Evolutionary conservation across 805 yeast species (phyloP), one percentile per base, ranked within the genome.

Genomic region (Cyberlindnera maritima): DNA sequence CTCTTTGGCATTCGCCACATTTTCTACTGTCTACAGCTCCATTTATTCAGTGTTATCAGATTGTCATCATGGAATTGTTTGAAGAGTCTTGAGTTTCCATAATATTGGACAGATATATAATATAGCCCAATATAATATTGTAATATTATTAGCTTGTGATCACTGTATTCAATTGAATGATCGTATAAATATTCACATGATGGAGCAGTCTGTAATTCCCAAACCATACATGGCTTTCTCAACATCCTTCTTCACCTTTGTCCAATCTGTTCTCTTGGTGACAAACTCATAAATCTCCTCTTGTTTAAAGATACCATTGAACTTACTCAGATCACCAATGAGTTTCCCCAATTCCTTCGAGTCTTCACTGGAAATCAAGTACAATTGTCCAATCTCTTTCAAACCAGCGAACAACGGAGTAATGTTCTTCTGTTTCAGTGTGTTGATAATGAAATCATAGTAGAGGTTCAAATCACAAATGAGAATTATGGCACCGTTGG

Each of bases 221-320:
- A 92, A 73, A 0, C 99, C 98, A 60, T 90, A 94, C 83, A 94
- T 87, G n/a, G 88, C 91, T 63, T 85, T 88, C 65, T 92, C 98
- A 10, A 92, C 97, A 49, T 85, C 86, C 51, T 76, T 72, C 54
- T 81, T 84, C 23, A 92, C 85, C 32, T 69, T 60, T 0, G 77
- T 67, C 99, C 99, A 92, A 64, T 92, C 99, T 32, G 82, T 76
- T 47, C 99, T 72, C 50, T 96, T 71, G 55, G 87, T 90, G 5
- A 90, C 94, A 66, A 91, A 86, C 61, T 88, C 96, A 59, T 88
- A 87, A n/a, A 92, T 84, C 56, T 92, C 99, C 57, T 94, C 98
- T 39, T 95, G 96, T 25, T 83, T 80, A 60, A 92, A 85, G 4
- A 92, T 80, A 1, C 97, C 97, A 55, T 89, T 85, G 65, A 89